Base-by-base conservation (phyloP, 768 basidiomycete genomes). In the Brasilioporus rufonigricans region DNA sequence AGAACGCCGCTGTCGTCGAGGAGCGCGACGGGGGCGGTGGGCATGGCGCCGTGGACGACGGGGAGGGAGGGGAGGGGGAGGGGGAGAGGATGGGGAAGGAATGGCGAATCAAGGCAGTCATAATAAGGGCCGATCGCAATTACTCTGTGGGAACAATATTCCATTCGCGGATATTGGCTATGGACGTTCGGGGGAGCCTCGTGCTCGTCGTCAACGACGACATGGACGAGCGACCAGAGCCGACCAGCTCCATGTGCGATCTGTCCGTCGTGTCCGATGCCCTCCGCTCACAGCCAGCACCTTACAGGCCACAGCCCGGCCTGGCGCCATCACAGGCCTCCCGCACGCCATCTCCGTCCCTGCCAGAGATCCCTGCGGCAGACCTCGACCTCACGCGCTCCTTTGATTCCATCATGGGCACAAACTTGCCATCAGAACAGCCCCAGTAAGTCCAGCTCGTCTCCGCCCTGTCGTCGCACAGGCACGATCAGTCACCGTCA, bases 321-420 rank as follows among this genome's bases (percentile, higher is more conserved):
- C 57, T 66, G 44, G 59, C 57, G 49, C 60, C 62, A 27, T 59
- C 63, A 6, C 54, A 50, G 53, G 43, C 62, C 32, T 57, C 60
- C 55, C 70, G 64, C 54, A 59, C 70, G 0, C 62, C 73, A 53
- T 72, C 71, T 53, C 74, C 72, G 50, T 52, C 67, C 23, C 68
- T 76, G 50, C 83, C 84, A 56, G 78, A 82, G 57, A 83, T 86
- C 58, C 83, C 83, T 48, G 64, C 69, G 19, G 52, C 75, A 45
- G 75, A 77, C 52, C 69, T 82, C 57, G 74, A 75, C 55, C 67
- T 77, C 40, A 77, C 82, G 48, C 57, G 74, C 55, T 74, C 77
- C 31, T 65, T 78, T 23, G 65, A 71, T 48, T 70, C 72, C 39
- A 78, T 84, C 61, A 63, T 82, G 63, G 73, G 71, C 56, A 55